Percentiles rank a stretch among this genome's conserved stretches.
Conservation (phyloP, 352 stramenopile species). For the Phytophthora hibernalis region DNA sequence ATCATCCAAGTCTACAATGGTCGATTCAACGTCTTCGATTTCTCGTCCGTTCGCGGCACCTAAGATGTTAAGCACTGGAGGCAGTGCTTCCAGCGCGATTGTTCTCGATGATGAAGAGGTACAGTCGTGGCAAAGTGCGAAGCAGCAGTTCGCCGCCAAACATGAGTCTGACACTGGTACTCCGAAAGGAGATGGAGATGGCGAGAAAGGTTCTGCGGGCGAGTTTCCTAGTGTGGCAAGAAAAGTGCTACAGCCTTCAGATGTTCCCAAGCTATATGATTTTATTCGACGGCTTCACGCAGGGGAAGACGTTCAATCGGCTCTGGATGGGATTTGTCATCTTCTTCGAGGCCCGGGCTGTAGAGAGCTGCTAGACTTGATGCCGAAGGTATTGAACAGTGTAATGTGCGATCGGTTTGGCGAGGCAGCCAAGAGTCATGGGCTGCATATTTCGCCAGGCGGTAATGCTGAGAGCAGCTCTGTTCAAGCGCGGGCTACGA, state of each 20-base stretch:
- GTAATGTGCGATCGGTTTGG: conserved; percentile 59
- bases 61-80: conserved; percentile 13
- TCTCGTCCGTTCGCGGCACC: conserved; percentile 61
- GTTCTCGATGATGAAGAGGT: conserved; percentile 26
- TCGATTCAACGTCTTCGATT: conserved; percentile 74
- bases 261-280: conserved; percentile 63
- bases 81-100: conserved; percentile 21
- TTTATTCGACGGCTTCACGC: conserved; percentile 66
- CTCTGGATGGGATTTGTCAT: conserved; percentile 57
- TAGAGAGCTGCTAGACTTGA: conserved; percentile 64
- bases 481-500: conserved; percentile 12
- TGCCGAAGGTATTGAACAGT: conserved; percentile 68
- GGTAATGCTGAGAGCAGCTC: conserved; percentile 6
- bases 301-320: conserved; percentile 47
- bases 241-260: conserved; percentile 51
- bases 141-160: conserved; percentile 40
- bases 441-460: conserved; percentile 39
- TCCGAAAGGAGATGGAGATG: conserved; percentile 12
- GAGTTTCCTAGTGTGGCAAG: conserved; percentile 64
- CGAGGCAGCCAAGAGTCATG: conserved; percentile 40
- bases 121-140: conserved; percentile 42
- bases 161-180: conserved; percentile 2
- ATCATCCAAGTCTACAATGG: conserved; percentile 61
- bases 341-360: conserved; percentile 50
- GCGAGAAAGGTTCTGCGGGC: conserved; percentile 32